Evolutionary conservation across 352 stramenopile genomes (phyloP), one percentile per base, ranked within the genome.

Genomic region (Pythium vanterpoolii): DNA sequence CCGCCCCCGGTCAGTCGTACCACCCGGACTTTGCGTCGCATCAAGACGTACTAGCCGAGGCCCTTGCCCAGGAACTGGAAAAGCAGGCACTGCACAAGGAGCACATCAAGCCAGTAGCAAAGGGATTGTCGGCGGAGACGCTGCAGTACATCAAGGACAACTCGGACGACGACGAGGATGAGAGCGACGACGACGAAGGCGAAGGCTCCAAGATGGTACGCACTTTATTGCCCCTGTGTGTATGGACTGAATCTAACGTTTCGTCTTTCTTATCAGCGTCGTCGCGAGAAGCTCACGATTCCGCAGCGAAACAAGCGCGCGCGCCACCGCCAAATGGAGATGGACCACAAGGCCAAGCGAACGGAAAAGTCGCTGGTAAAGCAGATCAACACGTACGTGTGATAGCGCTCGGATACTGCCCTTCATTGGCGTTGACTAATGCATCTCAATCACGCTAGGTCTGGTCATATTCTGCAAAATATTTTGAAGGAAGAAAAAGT

Each of bases 321-420:
- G 19, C 80, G 86, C 31, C 86, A 93, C 69, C 89, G 91, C 62
- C 68, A 86, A 60, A 84, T 92, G 74, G 77, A 90, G 66, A 66
- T 88, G 48, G 66, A 90, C 36, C 78, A 92, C 54, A 66, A 79
- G 51, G 54, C 69, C 18, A 76, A 83, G 39, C 70, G 79, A 63
- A 73, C 71, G 26, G 72, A 90, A 45, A 91, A 92, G 64, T 55
- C 75, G n/a, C 75, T 93, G 36, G 62, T 92, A 58, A 92, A 92
- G 71, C 86, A 95, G 60, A 95, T 95, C 62, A 95, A 95, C 59
- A 68, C 72, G 85, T 94, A 79, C 66, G 76, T 85, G 1, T 24
- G 44, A 11, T 51, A 11, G 31, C 31, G 31, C 31, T 19, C 1
- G 34, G 13, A 2, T 42, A 16, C 7, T 13, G 34, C 5, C 13